Conservation (phyloP, 768 basidiomycete species). For the Termitomyces heimii region DNA sequence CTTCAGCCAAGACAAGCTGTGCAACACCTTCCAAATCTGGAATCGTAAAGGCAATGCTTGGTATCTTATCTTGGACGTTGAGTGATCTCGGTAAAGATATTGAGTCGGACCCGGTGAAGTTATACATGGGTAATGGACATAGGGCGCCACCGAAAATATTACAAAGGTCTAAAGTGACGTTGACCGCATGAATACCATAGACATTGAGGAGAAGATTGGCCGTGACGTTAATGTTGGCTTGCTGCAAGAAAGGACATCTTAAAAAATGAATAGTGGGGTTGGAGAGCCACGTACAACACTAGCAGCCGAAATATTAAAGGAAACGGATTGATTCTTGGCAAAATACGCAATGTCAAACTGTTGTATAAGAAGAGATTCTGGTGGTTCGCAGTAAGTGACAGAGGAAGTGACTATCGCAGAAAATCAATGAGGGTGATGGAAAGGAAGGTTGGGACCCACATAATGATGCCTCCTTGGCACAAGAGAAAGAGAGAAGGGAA, state of each 20-base stretch:
- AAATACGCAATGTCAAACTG: slow-evolving; percentile 73
- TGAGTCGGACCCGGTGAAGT: slow-evolving; percentile 80
- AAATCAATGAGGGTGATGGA: slow-evolving; percentile 8
- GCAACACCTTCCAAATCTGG: slow-evolving; percentile 92
- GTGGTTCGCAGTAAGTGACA: slow-evolving; percentile 81
- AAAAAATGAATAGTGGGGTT: slow-evolving; percentile 6
- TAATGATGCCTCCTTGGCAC: slow-evolving; percentile 48
- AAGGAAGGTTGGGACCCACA: slow-evolving; percentile 41
- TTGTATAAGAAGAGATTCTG: slow-evolving; percentile 73
- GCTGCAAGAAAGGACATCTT: slow-evolving; percentile 30
- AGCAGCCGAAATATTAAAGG: slow-evolving; percentile 82
- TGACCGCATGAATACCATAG: slow-evolving; percentile 82
- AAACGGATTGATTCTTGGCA: slow-evolving; percentile 62
- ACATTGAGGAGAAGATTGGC: slow-evolving; percentile 80
- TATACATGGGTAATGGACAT: slow-evolving; percentile 78
- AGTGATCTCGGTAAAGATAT: slow-evolving; percentile 58
- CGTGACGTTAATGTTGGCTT: slow-evolving; percentile 71
- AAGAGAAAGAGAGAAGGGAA: slow-evolving; percentile 26
- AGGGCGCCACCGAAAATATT: slow-evolving; percentile 68
- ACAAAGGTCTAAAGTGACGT: slow-evolving; percentile 86
- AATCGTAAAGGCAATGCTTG: slow-evolving; percentile 75
- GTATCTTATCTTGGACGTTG: slow-evolving; percentile 52
- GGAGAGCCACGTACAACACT: slow-evolving; percentile 60
- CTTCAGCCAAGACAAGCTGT: slow-evolving; percentile 67
- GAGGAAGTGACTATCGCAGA: slow-evolving; percentile 67